Percentiles rank a stretch among this genome's conserved stretches.
phyloP scores from a whole-genome alignment of 345 rosid species.

The Pistacia atlantica region DNA sequence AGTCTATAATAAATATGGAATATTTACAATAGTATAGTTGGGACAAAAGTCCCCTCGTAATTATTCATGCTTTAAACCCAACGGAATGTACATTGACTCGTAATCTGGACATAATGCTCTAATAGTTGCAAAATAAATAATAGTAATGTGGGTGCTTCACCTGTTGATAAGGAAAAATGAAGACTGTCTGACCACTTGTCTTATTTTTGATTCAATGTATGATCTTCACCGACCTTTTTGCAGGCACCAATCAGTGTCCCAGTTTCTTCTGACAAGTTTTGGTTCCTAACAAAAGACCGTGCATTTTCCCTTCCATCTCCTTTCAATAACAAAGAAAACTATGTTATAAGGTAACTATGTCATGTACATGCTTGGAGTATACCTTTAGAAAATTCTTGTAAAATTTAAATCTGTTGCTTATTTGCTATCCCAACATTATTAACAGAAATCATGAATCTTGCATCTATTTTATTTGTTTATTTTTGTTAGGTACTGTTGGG shows the following conservation, averaged over 20 bases:
- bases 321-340: no score
- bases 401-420: no score
- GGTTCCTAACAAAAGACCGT: conserved; percentile 74
- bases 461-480: no score
- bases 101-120: not conserved
- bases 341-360: no score
- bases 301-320: not conserved
- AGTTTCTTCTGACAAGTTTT: conserved; percentile 89
- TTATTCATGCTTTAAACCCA: not conserved
- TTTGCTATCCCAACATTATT: no score
- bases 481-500: no score
- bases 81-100: not conserved
- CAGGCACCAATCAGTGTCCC: conserved; percentile 82
- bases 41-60: not conserved
- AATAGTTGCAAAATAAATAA: not conserved
- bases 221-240: conserved; percentile 24
- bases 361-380: no score
- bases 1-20: not conserved
- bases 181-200: conserved; percentile 4
- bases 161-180: not conserved
- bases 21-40: not conserved
- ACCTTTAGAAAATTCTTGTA: no score
- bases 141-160: not conserved
- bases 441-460: no score
- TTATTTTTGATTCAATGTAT: conserved; percentile 5